Conservation (phyloP, 2,329 filamentous ascomycete species). For the Fusarium sulawesiense region DNA sequence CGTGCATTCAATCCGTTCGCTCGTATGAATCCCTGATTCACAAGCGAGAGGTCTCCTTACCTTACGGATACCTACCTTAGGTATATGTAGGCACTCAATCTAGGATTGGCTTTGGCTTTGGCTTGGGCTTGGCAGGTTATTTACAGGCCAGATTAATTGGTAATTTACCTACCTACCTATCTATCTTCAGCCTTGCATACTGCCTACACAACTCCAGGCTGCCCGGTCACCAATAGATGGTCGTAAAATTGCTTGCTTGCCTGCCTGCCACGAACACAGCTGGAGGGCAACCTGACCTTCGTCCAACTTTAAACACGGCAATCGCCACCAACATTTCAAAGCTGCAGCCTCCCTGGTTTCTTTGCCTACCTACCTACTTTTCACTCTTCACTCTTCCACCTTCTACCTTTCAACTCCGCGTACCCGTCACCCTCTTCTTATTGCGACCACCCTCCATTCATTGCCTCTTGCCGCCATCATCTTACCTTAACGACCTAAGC, state of each 20-base stretch:
- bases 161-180: constrained; percentile 1
- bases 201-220: constrained; percentile 13
- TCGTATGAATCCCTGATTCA: constrained; percentile 35
- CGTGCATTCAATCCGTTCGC: constrained; percentile 30
- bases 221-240: constrained; percentile 28
- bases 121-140: constrained; percentile 16
- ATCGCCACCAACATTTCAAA: constrained; percentile 27
- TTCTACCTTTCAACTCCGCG: background rate
- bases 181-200: constrained; percentile 37
- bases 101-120: background rate
- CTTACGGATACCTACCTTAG: constrained; percentile 4
- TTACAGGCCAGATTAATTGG: constrained; percentile 17
- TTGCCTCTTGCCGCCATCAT: constrained; percentile 12
- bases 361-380: background rate
- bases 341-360: background rate
- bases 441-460: constrained; percentile 11
- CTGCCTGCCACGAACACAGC: constrained; percentile 7
- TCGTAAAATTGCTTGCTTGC: constrained; percentile 5
- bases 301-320: constrained; percentile 18
- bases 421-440: constrained; percentile 15
- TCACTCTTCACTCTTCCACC: background rate
- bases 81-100: background rate
- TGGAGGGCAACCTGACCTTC: background rate
- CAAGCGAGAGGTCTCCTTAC: constrained; percentile 36
- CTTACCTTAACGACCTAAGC: constrained; percentile 33